These are phyloP conservation scores for Gypsophila paniculata DNA, from an alignment of 179 eudicot species.

Conservation along the genomic window DNA sequence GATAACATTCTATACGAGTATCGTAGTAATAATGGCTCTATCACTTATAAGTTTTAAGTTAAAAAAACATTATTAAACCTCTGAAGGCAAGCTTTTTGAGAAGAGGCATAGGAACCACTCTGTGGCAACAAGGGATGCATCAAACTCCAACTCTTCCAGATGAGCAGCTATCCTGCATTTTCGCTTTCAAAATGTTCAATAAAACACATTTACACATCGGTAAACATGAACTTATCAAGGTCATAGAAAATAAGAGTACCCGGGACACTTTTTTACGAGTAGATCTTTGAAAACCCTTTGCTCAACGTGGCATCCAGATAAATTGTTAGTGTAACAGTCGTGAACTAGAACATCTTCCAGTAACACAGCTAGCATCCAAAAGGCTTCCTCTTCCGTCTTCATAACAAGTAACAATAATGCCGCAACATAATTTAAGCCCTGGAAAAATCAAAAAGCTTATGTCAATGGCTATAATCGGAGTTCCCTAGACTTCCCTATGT, in stretches of 20 bases:
- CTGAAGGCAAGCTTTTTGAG: constrained; percentile 95
- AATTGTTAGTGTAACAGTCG: constrained; percentile 78
- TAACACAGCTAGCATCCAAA: constrained; percentile 96
- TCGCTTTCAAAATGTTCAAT: constrained; percentile 16
- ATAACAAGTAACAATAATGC: constrained; percentile 86
- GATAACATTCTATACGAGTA: neutral
- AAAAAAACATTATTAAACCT: constrained; percentile 41
- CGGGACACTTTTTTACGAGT: constrained; percentile 68
- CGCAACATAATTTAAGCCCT: constrained; percentile 96
- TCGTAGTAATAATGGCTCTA: neutral
- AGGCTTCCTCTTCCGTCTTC: constrained; percentile 99
- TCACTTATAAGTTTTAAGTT: too few species aligned
- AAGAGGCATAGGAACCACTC: constrained; percentile 98
- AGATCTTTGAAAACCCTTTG: constrained; percentile 92
- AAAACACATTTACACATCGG: neutral
- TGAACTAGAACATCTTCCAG: constrained; percentile 80
- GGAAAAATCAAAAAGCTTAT: constrained; percentile 13
- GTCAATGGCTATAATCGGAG: neutral
- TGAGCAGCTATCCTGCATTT: constrained; percentile 84
- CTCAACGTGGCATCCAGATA: constrained; percentile 96
- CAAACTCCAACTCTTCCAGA: constrained; percentile 81
- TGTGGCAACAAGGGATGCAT: constrained; percentile 93
- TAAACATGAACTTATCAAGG: neutral
- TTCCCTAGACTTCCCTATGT: neutral
- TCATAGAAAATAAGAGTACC: constrained; percentile 33